Evolutionary conservation across 2,329 filamentous ascomycete species (phyloP), one percentile per base, ranked within the genome.

Genomic region (Alternaria sp.): DNA sequence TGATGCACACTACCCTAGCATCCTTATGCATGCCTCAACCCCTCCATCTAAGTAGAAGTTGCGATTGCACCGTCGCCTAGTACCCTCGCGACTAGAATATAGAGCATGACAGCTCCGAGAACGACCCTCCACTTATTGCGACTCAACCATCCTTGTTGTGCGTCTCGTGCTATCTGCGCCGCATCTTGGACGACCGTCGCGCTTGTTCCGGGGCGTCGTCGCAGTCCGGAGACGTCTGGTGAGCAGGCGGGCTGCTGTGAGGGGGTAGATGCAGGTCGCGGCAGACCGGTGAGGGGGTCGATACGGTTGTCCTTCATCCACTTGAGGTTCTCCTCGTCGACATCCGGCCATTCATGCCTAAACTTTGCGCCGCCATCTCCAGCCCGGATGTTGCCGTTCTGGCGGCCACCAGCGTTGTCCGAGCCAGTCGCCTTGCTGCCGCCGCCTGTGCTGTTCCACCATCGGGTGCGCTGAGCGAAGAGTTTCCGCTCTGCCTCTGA

Each of bases 381-480:
- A 3, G 91, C 91, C 79, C 94, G 96, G 73, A 97, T 86, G 44
- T 87, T 87, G 30, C 87, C 57, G 32, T 26, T 28, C 44, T 92
- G 9, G 92, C 92, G 42, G 66, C 63, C 36, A 65, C 66, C 59
- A 68, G 74, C 12, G 66, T 76, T 46, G 20, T 62, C 54, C 84
- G 78, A 34, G 16, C 38, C 81, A 84, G 22, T 81, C 77, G 66
- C 63, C 85, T 88, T 77, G 3, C 90, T 91, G 7, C 94, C 94
- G 53, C 93, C 93, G 41, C 94, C 94, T 0, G 94, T 98, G 34
- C 89, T 92, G 81, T 99, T 99, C 94, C 94, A 98, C 95, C 95
- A 99, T 55, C 92, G 85, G 16, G 92, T 92, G 63, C 91, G 86
- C 24, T 86, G 85, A 0, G 95, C 93, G 51, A 93, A 88, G 71